A percentile compares a stretch with the other conserved stretches of the same genome.
These are phyloP conservation scores for Neonectria faginata DNA, from an alignment of 2,329 filamentous ascomycete genomes.

Conservation along the genomic window DNA sequence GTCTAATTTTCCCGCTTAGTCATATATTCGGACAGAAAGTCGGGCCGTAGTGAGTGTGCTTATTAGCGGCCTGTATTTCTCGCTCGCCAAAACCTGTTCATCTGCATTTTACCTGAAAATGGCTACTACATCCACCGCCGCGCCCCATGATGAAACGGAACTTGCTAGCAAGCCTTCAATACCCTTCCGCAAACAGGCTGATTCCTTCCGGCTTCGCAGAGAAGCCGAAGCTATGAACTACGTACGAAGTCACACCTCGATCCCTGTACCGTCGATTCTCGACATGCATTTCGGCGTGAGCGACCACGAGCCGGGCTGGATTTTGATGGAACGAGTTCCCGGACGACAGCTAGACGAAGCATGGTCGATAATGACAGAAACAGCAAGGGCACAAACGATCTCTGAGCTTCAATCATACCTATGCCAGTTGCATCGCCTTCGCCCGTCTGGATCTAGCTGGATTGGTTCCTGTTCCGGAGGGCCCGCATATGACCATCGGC, in stretches of 20 bases:
- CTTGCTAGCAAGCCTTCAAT: not conserved
- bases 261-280: conserved; percentile 6
- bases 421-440: too few relatives aligned
- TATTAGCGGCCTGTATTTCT: too few relatives aligned
- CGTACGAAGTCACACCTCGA: conserved; percentile 7
- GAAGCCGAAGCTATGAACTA: conserved; percentile 10
- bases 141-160: not conserved
- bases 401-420: too few relatives aligned
- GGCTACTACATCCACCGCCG: too few relatives aligned
- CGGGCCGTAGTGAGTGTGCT: too few relatives aligned
- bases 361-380: conserved; percentile 2
- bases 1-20: too few relatives aligned
- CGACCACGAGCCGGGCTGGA: conserved; percentile 3
- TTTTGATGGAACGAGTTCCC: conserved; percentile 9
- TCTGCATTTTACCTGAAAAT: too few relatives aligned
- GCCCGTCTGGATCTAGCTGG: too few relatives aligned
- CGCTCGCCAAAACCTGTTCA: too few relatives aligned
- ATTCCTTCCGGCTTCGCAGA: conserved; percentile 12
- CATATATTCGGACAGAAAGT: too few relatives aligned
- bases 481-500: too few relatives aligned
- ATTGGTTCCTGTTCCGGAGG: too few relatives aligned
- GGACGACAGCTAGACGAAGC: conserved; percentile 6
- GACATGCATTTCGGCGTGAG: not conserved
- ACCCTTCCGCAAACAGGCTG: conserved; percentile 3
- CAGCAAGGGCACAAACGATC: not conserved